Evolutionary conservation across 805 yeast species (phyloP), one percentile per base, ranked within the genome.

Genomic region (Jamesozyma lodderae): DNA sequence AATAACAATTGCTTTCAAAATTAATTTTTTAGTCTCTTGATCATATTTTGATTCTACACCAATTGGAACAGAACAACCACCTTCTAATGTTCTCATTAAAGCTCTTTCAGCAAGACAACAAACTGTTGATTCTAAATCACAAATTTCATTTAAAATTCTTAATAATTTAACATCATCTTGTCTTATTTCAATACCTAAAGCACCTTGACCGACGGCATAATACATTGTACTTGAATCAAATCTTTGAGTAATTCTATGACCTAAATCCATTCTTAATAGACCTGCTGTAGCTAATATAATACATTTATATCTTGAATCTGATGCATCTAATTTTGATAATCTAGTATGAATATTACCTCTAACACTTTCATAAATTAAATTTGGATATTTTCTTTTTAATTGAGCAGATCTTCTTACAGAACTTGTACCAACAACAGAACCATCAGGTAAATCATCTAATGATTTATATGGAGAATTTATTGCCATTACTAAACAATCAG

Each of bases 171-270:
- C 53, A 59, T 92, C 95, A 42, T 70, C 73, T 41, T 71, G 71
- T 51, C 94, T 73, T 48, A 90, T 84, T 64, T 92, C 98, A 20
- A 92, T 67, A 15, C 97, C 98, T 32, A 92, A 63, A 0, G 97
- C 97, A 46, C 98, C 98, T 66, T 92, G 98, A n/a, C 98, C 98
- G 33, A 92, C 96, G 1, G 98, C 96, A 57, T 90, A 84, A 57
- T 78, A 81, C 95, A 90, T 84, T 39, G 80, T 83, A 24, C 84
- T 81, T 4, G 77, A 70, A 40, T 79, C 75, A 45, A 92, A 68
- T 46, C 68, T 71, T 45, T 73, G 68, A 5, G 95, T 78, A 55
- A 92, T 86, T 59, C 96, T 69, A 48, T 75, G 59, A n/a, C 73
- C 77, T 37, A 88, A 64, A 10, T 79, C 82, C 31, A 81, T 64